Percentiles rank a stretch among this genome's conserved stretches.
Evolutionary conservation across 768 basidiomycete genomes (phyloP).

Genomic region (Mycena leptocephala): DNA sequence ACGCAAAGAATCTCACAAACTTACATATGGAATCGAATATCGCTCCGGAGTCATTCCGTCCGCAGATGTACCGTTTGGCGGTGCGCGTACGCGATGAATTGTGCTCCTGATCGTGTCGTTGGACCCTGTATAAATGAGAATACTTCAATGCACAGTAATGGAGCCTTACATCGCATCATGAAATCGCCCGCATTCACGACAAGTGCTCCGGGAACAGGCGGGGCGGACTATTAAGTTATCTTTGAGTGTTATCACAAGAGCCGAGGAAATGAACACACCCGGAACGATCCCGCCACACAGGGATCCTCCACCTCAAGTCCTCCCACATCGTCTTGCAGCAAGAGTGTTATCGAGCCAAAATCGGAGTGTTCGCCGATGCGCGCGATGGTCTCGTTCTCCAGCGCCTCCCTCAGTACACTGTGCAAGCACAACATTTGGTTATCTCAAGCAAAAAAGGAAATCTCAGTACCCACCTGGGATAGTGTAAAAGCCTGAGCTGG

Average conservation of each 20-base stretch:
- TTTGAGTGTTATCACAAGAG: neutral
- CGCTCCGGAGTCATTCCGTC: conserved; percentile 61
- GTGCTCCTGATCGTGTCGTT: conserved; percentile 66
- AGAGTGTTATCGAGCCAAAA: conserved; percentile 70
- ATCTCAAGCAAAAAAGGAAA: neutral
- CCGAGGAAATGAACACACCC: conserved; percentile 33
- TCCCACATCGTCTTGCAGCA: conserved; percentile 74
- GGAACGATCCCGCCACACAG: conserved; percentile 58
- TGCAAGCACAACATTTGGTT: neutral
- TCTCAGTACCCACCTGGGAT: conserved; percentile 61
- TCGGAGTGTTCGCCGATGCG: conserved; percentile 70
- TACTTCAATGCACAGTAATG: neutral
- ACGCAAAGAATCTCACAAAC: neutral
- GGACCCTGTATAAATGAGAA: conserved; percentile 51
- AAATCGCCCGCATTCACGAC: conserved; percentile 71
- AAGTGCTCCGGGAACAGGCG: conserved; percentile 62
- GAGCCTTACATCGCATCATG: conserved; percentile 61
- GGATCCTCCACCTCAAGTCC: conserved; percentile 77
- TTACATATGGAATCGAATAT: conserved; percentile 76
- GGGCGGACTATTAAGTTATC: conserved; percentile 48
- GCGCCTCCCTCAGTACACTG: conserved; percentile 51
- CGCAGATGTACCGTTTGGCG: conserved; percentile 36
- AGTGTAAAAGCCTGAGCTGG: conserved; percentile 72
- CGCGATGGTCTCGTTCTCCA: conserved; percentile 48
- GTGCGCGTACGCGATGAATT: conserved; percentile 67